These are phyloP conservation scores for Metschnikowia amazonensis DNA, from an alignment of 805 yeast genomes.

Conservation along the genomic window DNA sequence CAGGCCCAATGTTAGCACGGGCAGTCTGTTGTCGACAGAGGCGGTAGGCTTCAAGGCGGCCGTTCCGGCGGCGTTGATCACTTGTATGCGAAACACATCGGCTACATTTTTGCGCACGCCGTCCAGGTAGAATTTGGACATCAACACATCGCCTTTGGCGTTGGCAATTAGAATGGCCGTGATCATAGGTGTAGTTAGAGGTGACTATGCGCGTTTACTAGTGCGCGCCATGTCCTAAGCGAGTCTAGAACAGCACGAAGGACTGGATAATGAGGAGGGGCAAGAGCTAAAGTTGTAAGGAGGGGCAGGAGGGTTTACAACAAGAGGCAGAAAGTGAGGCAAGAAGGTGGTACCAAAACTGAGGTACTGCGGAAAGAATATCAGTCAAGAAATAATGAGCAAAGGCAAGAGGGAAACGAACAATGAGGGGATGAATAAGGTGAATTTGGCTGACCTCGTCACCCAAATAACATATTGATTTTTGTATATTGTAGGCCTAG, in stretches of 20 bases:
- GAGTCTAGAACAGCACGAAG: not conserved
- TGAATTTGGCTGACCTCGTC: too few relatives aligned
- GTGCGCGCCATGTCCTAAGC: not conserved
- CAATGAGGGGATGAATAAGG: too few relatives aligned
- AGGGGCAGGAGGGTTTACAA: too few relatives aligned
- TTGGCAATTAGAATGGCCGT: constrained; percentile 78
- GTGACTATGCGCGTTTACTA: not conserved
- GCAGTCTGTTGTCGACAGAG: constrained; percentile 30
- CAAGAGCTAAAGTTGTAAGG: not conserved
- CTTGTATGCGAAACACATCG: constrained; percentile 90
- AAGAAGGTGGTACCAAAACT: too few relatives aligned
- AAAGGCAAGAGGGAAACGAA: too few relatives aligned
- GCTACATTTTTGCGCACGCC: constrained; percentile 75
- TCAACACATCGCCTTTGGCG: constrained; percentile 76
- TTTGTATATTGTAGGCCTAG: too few relatives aligned
- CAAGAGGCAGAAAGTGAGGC: too few relatives aligned
- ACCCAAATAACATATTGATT: too few relatives aligned
- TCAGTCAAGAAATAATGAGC: too few relatives aligned
- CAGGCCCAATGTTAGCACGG: constrained; percentile 76
- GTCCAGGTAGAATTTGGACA: constrained; percentile 68
- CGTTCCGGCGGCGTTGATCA: constrained; percentile 53
- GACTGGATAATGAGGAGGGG: not conserved
- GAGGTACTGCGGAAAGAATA: too few relatives aligned
- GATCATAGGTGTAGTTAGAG: constrained; percentile 50
- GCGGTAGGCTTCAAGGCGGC: constrained; percentile 16